phyloP scores from a whole-genome alignment of 169 alveolate species.

The Cryptosporidium sp. region DNA sequence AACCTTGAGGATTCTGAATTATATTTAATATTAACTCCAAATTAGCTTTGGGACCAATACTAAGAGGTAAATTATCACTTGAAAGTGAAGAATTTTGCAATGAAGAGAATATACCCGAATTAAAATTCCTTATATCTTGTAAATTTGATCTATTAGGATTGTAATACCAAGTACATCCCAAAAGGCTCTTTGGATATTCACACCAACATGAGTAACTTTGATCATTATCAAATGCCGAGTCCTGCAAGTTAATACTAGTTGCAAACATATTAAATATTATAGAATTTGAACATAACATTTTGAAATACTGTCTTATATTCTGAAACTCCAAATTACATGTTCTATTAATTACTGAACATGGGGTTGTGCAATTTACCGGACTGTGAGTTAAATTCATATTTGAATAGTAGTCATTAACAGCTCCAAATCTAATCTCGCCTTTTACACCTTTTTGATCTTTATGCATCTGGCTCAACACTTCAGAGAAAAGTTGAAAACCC shows the following conservation, averaged over 20 bases:
- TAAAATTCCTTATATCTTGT: slow-evolving; percentile 21
- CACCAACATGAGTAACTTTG: slow-evolving; percentile 45
- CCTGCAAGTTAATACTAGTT: slow-evolving; percentile 46
- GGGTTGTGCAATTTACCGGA: slow-evolving; percentile 66
- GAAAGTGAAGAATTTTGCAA: background rate
- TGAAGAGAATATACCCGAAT: background rate
- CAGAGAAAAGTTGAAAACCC: slow-evolving; percentile 20
- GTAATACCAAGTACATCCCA: slow-evolving; percentile 56
- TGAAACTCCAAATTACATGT: slow-evolving; percentile 60
- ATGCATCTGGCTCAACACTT: background rate
- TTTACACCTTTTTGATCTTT: background rate
- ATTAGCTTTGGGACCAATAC: background rate
- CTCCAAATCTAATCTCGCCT: background rate
- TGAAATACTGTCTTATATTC: slow-evolving; percentile 44
- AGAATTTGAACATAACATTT: slow-evolving; percentile 52
- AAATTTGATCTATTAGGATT: slow-evolving; percentile 29
- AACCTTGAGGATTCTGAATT: background rate
- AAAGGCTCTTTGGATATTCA: slow-evolving; percentile 44
- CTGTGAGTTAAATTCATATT: slow-evolving; percentile 27
- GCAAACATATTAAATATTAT: slow-evolving; percentile 66
- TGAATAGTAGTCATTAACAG: slow-evolving; percentile 23
- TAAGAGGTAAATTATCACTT: background rate
- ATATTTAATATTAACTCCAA: slow-evolving; percentile 2
- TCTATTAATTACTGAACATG: slow-evolving; percentile 59
- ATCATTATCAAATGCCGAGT: slow-evolving; percentile 1